Evolutionary conservation across 2,329 filamentous ascomycete species (phyloP), one percentile per base, ranked within the genome.

Genomic region (Leptographium radiaticola): DNA sequence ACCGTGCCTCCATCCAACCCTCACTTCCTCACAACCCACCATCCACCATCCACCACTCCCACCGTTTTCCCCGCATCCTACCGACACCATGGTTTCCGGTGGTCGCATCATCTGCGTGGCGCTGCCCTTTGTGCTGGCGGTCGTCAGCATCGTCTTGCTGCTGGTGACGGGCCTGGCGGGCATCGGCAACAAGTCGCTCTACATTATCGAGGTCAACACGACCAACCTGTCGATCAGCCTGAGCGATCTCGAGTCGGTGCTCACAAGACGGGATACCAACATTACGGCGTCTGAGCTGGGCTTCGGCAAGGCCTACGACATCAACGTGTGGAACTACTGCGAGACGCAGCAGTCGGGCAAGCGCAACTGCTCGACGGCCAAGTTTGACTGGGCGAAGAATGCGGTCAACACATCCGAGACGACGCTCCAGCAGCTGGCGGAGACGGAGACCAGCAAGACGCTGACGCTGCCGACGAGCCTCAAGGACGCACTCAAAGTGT

Each of bases 281-380:
- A 73, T 83, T 63, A 81, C 77, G 5, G 79, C 79, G 9, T 59
- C 66, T 1, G 70, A 79, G 30, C 74, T 87, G 45, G 74, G 78
- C 53, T 77, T 95, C 56, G 79, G 77, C 63, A 81, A 91, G 65
- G 75, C 82, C 63, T 97, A 96, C 77, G 79, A 86, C 57, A 75
- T 97, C 65, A 81, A 79, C 64, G 76, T 97, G 40, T 95, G 88
- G 86, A 86, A 86, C 66, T 95, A 89, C 77, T 97, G 93, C 78
- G 72, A 74, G 55, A 81, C 77, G 52, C 70, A 75, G 51, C 67
- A 74, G 60, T 76, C 77, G 59, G 73, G 74, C 62, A 73, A 76
- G 58, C 73, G 75, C 59, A 72, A 76, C 61, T 97, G 91, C 79
- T 84, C 82, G 52, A 74, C 81, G 61, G 76, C 83, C 53, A 72